Base-by-base conservation (phyloP, 2,329 filamentous ascomycete species). In the Aureobasidium sp. region DNA sequence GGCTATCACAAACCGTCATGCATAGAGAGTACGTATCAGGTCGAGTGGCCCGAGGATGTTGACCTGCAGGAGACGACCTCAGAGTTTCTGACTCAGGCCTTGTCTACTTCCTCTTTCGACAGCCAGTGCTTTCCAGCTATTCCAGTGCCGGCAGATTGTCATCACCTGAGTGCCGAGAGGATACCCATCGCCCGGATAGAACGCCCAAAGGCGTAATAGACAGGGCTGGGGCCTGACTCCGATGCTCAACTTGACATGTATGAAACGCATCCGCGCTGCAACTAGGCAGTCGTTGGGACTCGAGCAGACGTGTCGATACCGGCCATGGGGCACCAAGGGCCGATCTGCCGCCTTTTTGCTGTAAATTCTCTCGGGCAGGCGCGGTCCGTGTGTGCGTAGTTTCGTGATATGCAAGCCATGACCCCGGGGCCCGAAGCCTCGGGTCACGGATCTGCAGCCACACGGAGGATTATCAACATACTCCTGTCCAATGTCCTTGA, bases 201-300 rank as follows among this genome's bases (percentile, higher is more conserved):
- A 30, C n/a, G 52, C 29, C 1, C 27, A 6, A 27, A 30, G 30
- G 50, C 50, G 25, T 21, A 45, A 21, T 15, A 34, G 39, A 45
- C 30, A 45, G 41, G 39, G 53, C 53, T 57, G 53, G 30, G 7
- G 41, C 53, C 39, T 57, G 41, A 57, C 30, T 21, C 21, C 42
- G 29, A 29, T 25, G 41, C 10, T 36, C 29, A 42, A 7, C 25
- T 32, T 21, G 21, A 39, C 30, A n/a, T 48, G 42, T 36, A 29
- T 48, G 54, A 58, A 48, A 58, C 54, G 42, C 54, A 29, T 58
- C 54, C 54, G 54, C 54, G 54, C 30, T 48, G 54, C 54, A 39
- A 21, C 39, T 47, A 11, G 29, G 25, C 41, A 42, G n/a, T 41
- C 37, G 50, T 39, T 54, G 50, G 50, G 37, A 30, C 34, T 13